Evolutionary conservation across 768 basidiomycete species (phyloP).

Genomic region (Lactarius deliciosus): DNA sequence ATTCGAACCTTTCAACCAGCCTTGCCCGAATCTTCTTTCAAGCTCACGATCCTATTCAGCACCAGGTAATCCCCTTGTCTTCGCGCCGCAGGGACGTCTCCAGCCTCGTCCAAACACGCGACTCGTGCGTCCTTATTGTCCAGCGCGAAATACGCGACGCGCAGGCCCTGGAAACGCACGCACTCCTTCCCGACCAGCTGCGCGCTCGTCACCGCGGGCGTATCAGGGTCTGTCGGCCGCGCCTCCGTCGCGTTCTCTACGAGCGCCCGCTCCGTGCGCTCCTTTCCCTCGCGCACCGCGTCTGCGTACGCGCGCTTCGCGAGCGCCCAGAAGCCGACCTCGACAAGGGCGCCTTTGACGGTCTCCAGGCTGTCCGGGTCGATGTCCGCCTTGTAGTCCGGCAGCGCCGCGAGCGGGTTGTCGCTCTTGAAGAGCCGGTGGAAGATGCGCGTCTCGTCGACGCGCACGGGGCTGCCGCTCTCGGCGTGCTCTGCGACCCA

Average conservation of each 20-base stretch:
- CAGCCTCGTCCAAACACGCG: conserved; percentile 58
- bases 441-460: conserved; percentile 92
- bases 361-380: conserved; percentile 79
- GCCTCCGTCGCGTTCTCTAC: conserved; percentile 43
- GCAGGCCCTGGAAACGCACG: conserved; percentile 93
- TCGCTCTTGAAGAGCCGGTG: conserved; percentile 93
- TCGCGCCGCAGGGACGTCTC: conserved; percentile 41
- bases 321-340: conserved; percentile 85
- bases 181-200: conserved; percentile 89
- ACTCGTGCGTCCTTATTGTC: conserved; percentile 77
- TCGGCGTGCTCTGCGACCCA: conserved; percentile 89
- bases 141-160: conserved; percentile 92
- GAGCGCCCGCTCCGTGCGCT: conserved; percentile 59
- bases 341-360: conserved; percentile 78
- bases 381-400: conserved; percentile 82
- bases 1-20: conserved; percentile 29
- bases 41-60: conserved; percentile 86
- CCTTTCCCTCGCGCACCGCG: conserved; percentile 64
- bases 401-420: conserved; percentile 64
- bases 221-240: conserved; percentile 46
- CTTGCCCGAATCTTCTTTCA: conserved; percentile 95
- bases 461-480: conserved; percentile 75
- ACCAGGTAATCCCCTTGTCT: conserved; percentile 78
- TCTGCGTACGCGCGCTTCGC: conserved; percentile 64
- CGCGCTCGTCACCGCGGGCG: conserved; percentile 70